A percentile compares a stretch with the other conserved stretches of the same genome.
Conservation (phyloP, 257 asterid species). For the Pogostemon cablin region DNA sequence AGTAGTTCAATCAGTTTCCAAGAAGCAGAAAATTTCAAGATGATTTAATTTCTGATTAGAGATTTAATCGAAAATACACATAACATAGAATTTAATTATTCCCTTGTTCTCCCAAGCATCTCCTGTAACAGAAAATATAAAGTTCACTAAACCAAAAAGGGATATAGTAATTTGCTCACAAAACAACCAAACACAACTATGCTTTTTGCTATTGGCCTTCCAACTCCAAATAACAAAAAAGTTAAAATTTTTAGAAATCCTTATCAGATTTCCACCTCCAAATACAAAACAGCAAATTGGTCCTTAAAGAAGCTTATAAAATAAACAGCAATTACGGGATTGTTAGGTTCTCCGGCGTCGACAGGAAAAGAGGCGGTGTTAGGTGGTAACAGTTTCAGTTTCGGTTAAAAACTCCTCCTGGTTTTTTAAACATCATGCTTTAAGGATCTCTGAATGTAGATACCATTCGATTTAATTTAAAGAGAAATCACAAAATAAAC, state of each 20-base stretch:
- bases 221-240: not conserved
- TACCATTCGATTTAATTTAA: no score
- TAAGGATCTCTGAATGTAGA: slow-evolving; percentile 38
- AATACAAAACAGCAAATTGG: not conserved
- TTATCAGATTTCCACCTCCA: slow-evolving; percentile 21
- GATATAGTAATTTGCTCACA: not conserved
- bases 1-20: slow-evolving; percentile 6
- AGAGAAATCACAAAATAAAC: no score
- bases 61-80: slow-evolving; percentile 25
- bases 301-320: not conserved
- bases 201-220: not conserved
- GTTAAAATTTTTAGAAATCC: not conserved
- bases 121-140: slow-evolving; percentile 42
- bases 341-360: slow-evolving; percentile 36
- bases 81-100: slow-evolving; percentile 48
- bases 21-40: slow-evolving; percentile 14
- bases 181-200: slow-evolving; percentile 16
- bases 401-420: slow-evolving; percentile 67
- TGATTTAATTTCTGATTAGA: not conserved
- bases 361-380: slow-evolving; percentile 32
- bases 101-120: slow-evolving; percentile 43
- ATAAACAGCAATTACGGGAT: slow-evolving; percentile 25
- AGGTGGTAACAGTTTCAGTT: slow-evolving; percentile 36
- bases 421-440: slow-evolving; percentile 74
- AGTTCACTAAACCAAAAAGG: slow-evolving; percentile 14